Evolutionary conservation across 2,329 filamentous ascomycete species (phyloP).

Genomic region (Endothia cerciana): DNA sequence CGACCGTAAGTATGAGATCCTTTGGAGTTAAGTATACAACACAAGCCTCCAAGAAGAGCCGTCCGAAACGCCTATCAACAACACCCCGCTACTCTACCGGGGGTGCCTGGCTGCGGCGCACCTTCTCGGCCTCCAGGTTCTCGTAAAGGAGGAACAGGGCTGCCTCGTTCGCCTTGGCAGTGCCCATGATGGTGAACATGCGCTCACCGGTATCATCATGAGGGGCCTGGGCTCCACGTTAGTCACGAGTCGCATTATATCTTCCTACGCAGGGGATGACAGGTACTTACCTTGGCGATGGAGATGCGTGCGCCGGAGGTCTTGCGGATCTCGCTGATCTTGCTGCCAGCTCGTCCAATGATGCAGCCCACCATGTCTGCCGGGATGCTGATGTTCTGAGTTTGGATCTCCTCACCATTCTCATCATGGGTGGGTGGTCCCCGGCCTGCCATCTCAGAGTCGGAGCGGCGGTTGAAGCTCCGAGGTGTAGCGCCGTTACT

Average conservation of each 20-base stretch:
- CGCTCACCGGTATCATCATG: slow-evolving; percentile 97
- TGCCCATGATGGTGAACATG: slow-evolving; percentile 99
- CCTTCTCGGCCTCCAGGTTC: slow-evolving; percentile 98
- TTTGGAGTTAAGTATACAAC: slow-evolving; percentile 29
- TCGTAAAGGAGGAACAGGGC: slow-evolving; percentile 96
- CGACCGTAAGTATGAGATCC: slow-evolving; percentile 49
- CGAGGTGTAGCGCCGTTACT: slow-evolving; percentile 73
- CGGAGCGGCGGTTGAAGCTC: slow-evolving; percentile 76
- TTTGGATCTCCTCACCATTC: slow-evolving; percentile 96
- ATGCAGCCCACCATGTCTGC: slow-evolving; percentile 99
- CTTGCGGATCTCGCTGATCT: slow-evolving; percentile 99
- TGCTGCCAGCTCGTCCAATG: slow-evolving; percentile 91
- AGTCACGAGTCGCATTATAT: slow-evolving; percentile 9
- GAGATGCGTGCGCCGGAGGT: slow-evolving; percentile 95
- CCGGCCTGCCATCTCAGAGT: slow-evolving; percentile 78
- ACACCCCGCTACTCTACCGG: slow-evolving; percentile 50
- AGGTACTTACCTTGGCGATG: slow-evolving; percentile 76
- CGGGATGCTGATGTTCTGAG: slow-evolving; percentile 98
- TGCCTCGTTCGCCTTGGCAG: slow-evolving; percentile 89
- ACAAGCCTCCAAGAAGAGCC: slow-evolving; percentile 25
- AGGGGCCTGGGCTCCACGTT: slow-evolving; percentile 61
- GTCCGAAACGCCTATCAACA: slow-evolving; percentile 26
- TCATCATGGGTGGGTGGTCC: slow-evolving; percentile 89
- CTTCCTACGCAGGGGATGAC: background rate
- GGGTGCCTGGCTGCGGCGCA: slow-evolving; percentile 85